These are phyloP conservation scores for Solanum sitiens DNA, from an alignment of 257 asterid species.

Conservation along the genomic window DNA sequence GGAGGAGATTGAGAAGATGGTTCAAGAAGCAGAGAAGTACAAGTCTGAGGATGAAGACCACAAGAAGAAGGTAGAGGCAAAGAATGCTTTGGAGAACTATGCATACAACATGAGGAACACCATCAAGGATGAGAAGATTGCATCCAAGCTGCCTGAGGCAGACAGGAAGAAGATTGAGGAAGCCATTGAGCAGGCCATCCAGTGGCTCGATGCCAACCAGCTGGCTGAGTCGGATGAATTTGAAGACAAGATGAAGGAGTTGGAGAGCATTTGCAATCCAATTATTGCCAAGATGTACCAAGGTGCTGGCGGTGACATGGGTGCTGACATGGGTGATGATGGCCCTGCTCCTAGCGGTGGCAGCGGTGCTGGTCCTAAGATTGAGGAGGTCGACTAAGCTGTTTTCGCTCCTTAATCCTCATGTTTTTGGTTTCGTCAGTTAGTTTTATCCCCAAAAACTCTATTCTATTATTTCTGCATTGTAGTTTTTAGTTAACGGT, in stretches of 20 bases:
- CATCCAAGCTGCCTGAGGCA: constrained; percentile 35
- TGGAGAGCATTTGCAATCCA: not conserved
- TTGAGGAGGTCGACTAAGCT: constrained; percentile 45
- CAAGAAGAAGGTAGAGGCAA: constrained; percentile 78
- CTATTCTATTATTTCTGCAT: not conserved
- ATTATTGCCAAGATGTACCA: constrained; percentile 3
- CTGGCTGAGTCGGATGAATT: constrained; percentile 21
- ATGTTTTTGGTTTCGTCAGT: not conserved
- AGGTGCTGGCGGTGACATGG: constrained; percentile 27
- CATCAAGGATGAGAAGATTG: constrained; percentile 65
- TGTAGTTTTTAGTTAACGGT: not conserved
- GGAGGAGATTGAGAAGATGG: constrained; percentile 87
- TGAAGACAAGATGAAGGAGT: constrained; percentile 26
- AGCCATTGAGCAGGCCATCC: constrained; percentile 15
- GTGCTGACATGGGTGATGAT: constrained; percentile 40
- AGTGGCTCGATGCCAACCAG: constrained; percentile 26
- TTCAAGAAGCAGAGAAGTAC: constrained; percentile 77
- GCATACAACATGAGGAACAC: constrained; percentile 95
- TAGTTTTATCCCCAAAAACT: not conserved
- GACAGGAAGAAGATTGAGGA: constrained; percentile 26
- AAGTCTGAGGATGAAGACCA: constrained; percentile 81
- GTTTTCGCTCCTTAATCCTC: not conserved
- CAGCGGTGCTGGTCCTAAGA: constrained; percentile 51
- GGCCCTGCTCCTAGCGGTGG: constrained; percentile 26
- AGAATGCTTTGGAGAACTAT: constrained; percentile 71